Evolutionary conservation across 768 basidiomycete genomes (phyloP).

Genomic region (Mycena sanguinolenta): DNA sequence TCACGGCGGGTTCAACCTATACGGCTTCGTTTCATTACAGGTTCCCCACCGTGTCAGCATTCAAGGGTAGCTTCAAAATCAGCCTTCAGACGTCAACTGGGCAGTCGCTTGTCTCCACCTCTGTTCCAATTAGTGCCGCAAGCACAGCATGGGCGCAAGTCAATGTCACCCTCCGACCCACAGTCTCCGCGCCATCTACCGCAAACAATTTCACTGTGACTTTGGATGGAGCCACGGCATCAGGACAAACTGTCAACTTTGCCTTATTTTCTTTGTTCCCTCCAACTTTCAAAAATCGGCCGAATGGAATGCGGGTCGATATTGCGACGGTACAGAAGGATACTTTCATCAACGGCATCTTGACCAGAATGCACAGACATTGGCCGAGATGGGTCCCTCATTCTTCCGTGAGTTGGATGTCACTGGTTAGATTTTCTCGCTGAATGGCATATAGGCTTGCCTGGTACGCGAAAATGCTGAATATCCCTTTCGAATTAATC

Average conservation of each 20-base stretch:
- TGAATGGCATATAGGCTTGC: slow-evolving; percentile 15
- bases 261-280: slow-evolving; percentile 77
- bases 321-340: slow-evolving; percentile 60
- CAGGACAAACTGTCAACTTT: slow-evolving; percentile 65
- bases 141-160: slow-evolving; percentile 62
- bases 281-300: slow-evolving; percentile 72
- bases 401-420: slow-evolving; percentile 61
- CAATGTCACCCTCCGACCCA: slow-evolving; percentile 58
- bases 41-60: slow-evolving; percentile 60
- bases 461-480: slow-evolving; percentile 11
- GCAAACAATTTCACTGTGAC: slow-evolving; percentile 69
- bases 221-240: slow-evolving; percentile 49
- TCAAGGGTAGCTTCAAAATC: slow-evolving; percentile 57
- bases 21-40: slow-evolving; percentile 72
- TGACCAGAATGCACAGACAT: slow-evolving; percentile 38
- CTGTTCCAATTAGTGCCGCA: slow-evolving; percentile 16
- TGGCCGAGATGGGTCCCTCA: slow-evolving; percentile 68
- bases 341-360: neutral
- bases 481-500: neutral
- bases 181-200: slow-evolving; percentile 52
- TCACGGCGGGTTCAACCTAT: slow-evolving; percentile 66
- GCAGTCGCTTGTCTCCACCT: slow-evolving; percentile 6
- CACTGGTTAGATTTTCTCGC: neutral
- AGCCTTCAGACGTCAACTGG: slow-evolving; percentile 56
- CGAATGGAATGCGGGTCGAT: slow-evolving; percentile 74